A percentile compares a stretch with the other conserved stretches of the same genome.
Conservation (phyloP, 805 yeast genomes). For the Zygoascus tannicola region DNA sequence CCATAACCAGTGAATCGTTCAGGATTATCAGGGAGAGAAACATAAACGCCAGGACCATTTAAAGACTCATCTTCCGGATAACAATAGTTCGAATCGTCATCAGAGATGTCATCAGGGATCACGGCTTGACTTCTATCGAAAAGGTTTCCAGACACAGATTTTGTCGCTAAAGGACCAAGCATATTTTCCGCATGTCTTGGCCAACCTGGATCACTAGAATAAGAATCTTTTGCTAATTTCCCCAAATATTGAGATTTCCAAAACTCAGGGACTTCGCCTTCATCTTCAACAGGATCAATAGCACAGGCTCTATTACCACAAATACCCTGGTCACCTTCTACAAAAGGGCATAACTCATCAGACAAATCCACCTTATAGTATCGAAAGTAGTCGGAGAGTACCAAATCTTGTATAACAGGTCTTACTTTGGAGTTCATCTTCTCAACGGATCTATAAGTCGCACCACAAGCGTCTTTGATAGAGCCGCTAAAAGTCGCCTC, state of each 20-base stretch:
- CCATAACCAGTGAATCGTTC: slow-evolving; percentile 96
- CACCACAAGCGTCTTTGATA: slow-evolving; percentile 21
- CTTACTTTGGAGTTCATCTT: slow-evolving; percentile 43
- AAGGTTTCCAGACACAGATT: background rate
- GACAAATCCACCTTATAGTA: slow-evolving; percentile 80
- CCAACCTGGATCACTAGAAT: slow-evolving; percentile 15
- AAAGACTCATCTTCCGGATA: slow-evolving; percentile 34
- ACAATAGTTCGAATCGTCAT: slow-evolving; percentile 28
- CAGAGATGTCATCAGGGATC: background rate
- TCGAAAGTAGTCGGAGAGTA: slow-evolving; percentile 71
- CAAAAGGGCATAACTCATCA: slow-evolving; percentile 65
- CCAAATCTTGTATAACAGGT: slow-evolving; percentile 48
- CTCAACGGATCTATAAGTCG: slow-evolving; percentile 37
- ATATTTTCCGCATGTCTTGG: background rate
- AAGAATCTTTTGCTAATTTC: slow-evolving; percentile 32
- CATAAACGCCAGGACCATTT: slow-evolving; percentile 48
- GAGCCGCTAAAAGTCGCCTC: no score
- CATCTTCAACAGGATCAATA: slow-evolving; percentile 72
- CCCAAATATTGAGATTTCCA: slow-evolving; percentile 72
- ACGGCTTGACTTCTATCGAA: slow-evolving; percentile 11
- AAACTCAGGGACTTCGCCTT: slow-evolving; percentile 57
- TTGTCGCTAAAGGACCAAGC: background rate
- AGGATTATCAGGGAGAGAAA: slow-evolving; percentile 79
- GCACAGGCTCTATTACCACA: slow-evolving; percentile 87
- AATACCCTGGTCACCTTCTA: slow-evolving; percentile 67